These are phyloP conservation scores for bread wheat (Triticum aestivum) DNA, from an alignment of 176 grass and related monocot genomes.

Conservation along the genomic window IWGSC_CS_RefSeq_v2.1 NC_057808.1:372327101-372327600, in stretches of 20 bases:
- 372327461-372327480: conserved; percentile 41
- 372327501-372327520: conserved; percentile 63
- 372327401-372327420: conserved; percentile 33
- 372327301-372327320: conserved; percentile 87
- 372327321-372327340: conserved; percentile 88
- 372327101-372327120: conserved; percentile 90
- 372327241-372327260: conserved; percentile 96
- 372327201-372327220: conserved; percentile 95
- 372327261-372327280: conserved; percentile 86
- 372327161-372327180: conserved; percentile 95
- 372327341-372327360: conserved; percentile 88
- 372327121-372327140: conserved; percentile 77
- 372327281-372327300: conserved; percentile 96
- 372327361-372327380: conserved; percentile 89
- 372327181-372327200: conserved; percentile 97
- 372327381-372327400: conserved; percentile 82
- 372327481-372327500: conserved; percentile 54
- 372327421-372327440: conserved; percentile 25
- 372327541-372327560: neutral
- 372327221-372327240: conserved; percentile 81
- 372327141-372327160: conserved; percentile 90
- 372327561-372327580: conserved; percentile 9
- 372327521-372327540: conserved; percentile 8
- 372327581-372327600: conserved; percentile 20
- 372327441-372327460: conserved; percentile 53